Base-by-base conservation (phyloP, 1,139 yeast genomes). In the Nadsonia commutata region DNA sequence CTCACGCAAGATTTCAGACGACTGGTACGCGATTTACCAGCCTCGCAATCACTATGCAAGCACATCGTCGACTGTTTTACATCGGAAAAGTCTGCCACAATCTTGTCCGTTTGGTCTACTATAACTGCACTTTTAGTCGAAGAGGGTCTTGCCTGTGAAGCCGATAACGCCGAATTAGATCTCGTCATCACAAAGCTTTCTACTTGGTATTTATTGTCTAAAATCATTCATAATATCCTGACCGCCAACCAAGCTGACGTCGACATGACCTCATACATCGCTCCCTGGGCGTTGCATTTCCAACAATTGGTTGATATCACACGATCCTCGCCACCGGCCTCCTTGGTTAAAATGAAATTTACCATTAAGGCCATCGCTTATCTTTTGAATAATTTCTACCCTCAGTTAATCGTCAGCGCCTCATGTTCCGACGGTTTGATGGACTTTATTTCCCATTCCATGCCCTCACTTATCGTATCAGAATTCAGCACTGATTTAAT, bases 391-490 rank as follows among this genome's bases (percentile, higher is more conserved):
- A 27, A 27, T 13, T 27, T 27, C 16, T 27, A 27, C n/a, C 4
- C 16, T 6, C 33, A 27, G 33, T 27, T 27, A 11, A 27, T 27
- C 16, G n/a, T 3, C 16, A 13, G 4, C 16, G 33, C 9, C 16
- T 4, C 16, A 4, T 4, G 16, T 6, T 13, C 33, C n/a, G 16
- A 4, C 13, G 33, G n/a, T 13, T 4, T 27, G 4, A 27, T 16
- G 9, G 33, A 27, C n/a, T 27, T 27, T 16, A 16, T 27, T 3
- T 27, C 16, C 5, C 33, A 43, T 33, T 40, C 45, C 19, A 31
- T 50, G 42, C 46, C 50, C 9, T 40, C 46, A 8, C 49, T 47
- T 40, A 48, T 50, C 38, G 50, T 49, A 7, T 47, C 50, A 5
- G 53, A 50, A 11, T 45, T 52, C 9, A 47, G 45, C 6, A 27